Evolutionary conservation across 495 filamentous ascomycete genomes (phyloP), one percentile per base, ranked within the genome.

Genomic region (Tuber brumale): DNA sequence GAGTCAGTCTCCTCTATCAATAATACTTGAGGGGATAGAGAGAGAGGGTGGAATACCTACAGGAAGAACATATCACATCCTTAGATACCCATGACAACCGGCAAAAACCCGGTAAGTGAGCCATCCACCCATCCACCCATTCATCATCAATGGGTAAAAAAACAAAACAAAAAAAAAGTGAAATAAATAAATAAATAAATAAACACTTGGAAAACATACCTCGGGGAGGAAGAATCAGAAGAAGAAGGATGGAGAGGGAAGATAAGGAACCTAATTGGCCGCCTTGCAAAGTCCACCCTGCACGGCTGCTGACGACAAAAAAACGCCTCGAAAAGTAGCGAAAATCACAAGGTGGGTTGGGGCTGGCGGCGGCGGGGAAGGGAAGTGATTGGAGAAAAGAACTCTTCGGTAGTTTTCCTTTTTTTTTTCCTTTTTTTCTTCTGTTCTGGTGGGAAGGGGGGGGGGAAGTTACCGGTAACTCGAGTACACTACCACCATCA

Each of bases 311-410:
- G 57, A 66, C 57, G 27, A 66, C 12, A 66, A 35, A 16, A 27
- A 6, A 61, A 66, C 57, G 57, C 57, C 57, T 35, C 57, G 14
- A 66, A 66, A 66, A 66, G 57, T 66, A 66, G 57, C 57, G 57
- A 66, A 66, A 66, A 66, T 66, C 57, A 66, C 57, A 61, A 31
- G 57, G 57, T 61, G 10, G 51, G 14, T 14, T 61, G 51, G n/a
- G 12, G 51, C 23, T 23, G 46, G 7, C 21, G 23, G 23, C 48
- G 48, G 21, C 21, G 21, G 48, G 7, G 23, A 18, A n/a, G n/a
- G n/a, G 4, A 19, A 8, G 41, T 10, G 41, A 42, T 42, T 10
- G n/a, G 27, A 31, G 3, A 18, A 18, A 18, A 12, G 12, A 12
- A 12, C 0, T 2, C 18, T 35, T 35, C 57, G 57, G 57, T 35